phyloP scores from a whole-genome alignment of 2,329 filamentous ascomycete species.

The Aureobasidium sp. region DNA sequence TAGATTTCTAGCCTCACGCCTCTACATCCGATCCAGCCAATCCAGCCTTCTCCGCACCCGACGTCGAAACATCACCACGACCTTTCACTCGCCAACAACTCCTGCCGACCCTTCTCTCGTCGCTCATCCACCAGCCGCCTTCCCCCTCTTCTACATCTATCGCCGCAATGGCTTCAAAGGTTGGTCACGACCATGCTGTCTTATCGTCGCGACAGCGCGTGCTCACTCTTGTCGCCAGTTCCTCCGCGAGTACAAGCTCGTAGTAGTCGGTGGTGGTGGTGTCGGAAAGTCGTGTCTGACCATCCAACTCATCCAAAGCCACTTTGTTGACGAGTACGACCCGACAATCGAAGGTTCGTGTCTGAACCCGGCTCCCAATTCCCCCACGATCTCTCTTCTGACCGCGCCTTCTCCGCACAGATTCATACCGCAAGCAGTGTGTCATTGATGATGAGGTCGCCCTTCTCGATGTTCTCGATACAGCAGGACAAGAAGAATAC shows the following conservation, averaged over 20 bases:
- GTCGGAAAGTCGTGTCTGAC: conserved; percentile 99
- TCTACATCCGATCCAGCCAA: conserved; percentile 10
- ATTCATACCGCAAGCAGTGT: conserved; percentile 99
- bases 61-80: conserved; percentile 3
- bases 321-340: conserved; percentile 99
- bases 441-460: conserved; percentile 99
- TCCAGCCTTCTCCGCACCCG: conserved; percentile 19
- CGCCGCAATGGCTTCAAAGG: conserved; percentile 26
- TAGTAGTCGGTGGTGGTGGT: conserved; percentile 97
- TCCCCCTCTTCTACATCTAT: not conserved
- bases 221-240: conserved; percentile 40
- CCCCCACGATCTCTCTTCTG: not conserved
- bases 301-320: conserved; percentile 84
- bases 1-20: not conserved
- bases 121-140: not conserved
- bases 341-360: conserved; percentile 95
- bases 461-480: conserved; percentile 97
- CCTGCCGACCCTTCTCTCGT: not conserved
- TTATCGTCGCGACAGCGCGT: conserved; percentile 6
- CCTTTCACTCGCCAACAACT: conserved; percentile 1
- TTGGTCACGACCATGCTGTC: not conserved
- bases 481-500: conserved; percentile 98
- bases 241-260: conserved; percentile 65
- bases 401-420: conserved; percentile 52
- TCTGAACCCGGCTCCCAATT: conserved; percentile 7